Evolutionary conservation across 2,329 filamentous ascomycete species (phyloP), one percentile per base, ranked within the genome.

Genomic region (Ceratocystis papillata): DNA sequence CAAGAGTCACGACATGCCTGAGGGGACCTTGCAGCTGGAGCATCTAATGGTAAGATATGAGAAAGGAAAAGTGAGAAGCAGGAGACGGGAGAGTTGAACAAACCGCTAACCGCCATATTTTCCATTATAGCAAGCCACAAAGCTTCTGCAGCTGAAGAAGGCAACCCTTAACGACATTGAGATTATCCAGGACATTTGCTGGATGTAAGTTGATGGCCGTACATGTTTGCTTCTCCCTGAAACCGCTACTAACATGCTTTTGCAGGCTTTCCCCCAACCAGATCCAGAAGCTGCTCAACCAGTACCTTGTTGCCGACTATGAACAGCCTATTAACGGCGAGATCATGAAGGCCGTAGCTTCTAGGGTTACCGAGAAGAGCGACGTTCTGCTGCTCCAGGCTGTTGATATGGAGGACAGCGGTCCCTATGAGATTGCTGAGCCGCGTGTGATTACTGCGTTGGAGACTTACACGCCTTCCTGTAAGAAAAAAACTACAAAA

Each of bases 181-280:
- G 78, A 99, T 99, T 72, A 99, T 99, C 73, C 94, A 99, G 79
- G 94, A 99, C 75, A 99, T 99, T 72, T 99, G 94, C 83, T 97
- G 93, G 93, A 97, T 97, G 93, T 95, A 79, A 85, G 89, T 83
- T 55, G 28, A 37, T 33, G 20, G 12, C 15, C 6, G 10, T 5
- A 28, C 15, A 6, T 15, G 0, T 41, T 28, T 41, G 30, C 17
- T n/a, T 62, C 17, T 62, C 57, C 30, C 8, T 53, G 55, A 10
- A 28, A 48, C 12, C 50, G 22, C 20, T 33, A 70, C 69, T 66
- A 20, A 60, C 30, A 5, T 20, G 25, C 60, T 61, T 44, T 45
- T 30, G 17, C 69, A 94, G 89, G 89, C 83, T 99, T 64, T 96
- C 93, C 1, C 94, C 94, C 64, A 97, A 96, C 77, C 94, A 99